These are phyloP conservation scores for Globisporangium solare DNA, from an alignment of 352 stramenopile species.

Conservation along the genomic window DNA sequence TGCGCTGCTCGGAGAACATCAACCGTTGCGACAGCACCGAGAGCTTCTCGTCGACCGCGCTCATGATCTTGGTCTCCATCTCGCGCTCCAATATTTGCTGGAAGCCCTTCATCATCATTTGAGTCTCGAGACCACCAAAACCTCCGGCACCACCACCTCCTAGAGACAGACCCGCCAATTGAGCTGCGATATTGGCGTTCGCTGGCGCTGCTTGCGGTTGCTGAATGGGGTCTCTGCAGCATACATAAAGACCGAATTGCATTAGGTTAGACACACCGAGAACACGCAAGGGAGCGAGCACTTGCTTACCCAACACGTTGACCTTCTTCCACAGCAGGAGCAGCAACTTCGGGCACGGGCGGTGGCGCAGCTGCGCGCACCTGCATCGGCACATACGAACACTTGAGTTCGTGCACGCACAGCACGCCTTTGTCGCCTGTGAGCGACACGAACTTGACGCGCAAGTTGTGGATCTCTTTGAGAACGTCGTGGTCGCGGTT, in stretches of 20 bases:
- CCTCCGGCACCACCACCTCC: background rate
- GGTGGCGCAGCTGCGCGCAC: conserved; percentile 13
- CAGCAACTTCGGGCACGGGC: background rate
- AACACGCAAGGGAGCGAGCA: no score
- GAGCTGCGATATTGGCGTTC: background rate
- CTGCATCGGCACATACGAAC: conserved; percentile 30
- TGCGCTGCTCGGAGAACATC: conserved; percentile 54
- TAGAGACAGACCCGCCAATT: conserved; percentile 8
- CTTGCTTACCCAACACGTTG: background rate
- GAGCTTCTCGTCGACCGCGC: conserved; percentile 56
- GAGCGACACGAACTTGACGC: conserved; percentile 73
- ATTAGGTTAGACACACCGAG: no score
- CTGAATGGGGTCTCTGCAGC: background rate
- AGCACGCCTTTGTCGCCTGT: conserved; percentile 48
- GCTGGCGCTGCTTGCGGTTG: background rate
- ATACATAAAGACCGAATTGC: no score
- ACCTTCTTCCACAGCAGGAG: conserved; percentile 5
- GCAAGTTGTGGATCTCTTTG: conserved; percentile 39
- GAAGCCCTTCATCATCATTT: conserved; percentile 39
- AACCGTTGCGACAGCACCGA: conserved; percentile 47
- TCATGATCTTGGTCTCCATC: conserved; percentile 63
- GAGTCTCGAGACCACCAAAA: conserved; percentile 23
- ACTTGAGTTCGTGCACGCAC: conserved; percentile 35
- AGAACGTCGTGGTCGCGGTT: conserved; percentile 47
- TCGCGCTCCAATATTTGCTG: conserved; percentile 63